A percentile compares a stretch with the other conserved stretches of the same genome.
Conservation (phyloP, 441 rosid species). For the Aleurites moluccanus region DNA sequence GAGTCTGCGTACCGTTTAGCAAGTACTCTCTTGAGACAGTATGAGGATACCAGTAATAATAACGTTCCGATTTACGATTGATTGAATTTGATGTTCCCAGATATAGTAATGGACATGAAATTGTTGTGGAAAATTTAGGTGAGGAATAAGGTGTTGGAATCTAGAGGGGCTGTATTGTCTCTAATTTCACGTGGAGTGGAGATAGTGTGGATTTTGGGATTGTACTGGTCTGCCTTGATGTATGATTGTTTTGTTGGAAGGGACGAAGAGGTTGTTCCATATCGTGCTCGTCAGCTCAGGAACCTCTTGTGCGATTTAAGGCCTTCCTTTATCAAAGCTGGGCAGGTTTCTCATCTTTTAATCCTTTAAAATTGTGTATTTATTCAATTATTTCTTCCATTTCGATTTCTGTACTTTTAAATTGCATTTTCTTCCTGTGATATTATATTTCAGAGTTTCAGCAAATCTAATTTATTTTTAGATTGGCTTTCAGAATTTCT, state of each 20-base stretch:
- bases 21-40: slow-evolving; percentile 93
- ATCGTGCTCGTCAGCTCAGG: slow-evolving; percentile 90
- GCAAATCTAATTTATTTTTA: background rate
- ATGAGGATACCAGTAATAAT: slow-evolving; percentile 34
- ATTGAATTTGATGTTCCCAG: background rate
- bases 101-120: background rate
- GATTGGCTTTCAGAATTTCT: background rate
- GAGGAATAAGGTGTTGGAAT: slow-evolving; percentile 78
- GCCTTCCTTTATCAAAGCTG: slow-evolving; percentile 94
- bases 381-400: background rate
- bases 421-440: background rate
- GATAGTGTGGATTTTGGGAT: slow-evolving; percentile 88
- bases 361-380: background rate
- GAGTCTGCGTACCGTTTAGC: slow-evolving; percentile 95
- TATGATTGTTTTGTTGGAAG: slow-evolving; percentile 88
- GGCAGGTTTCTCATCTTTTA: slow-evolving; percentile 61
- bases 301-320: slow-evolving; percentile 89
- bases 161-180: slow-evolving; percentile 63
- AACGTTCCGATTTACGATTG: background rate
- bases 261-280: slow-evolving; percentile 84
- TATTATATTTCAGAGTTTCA: background rate
- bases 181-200: slow-evolving; percentile 73
- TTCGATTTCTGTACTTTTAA: background rate
- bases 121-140: slow-evolving; percentile 42
- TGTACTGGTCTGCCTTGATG: slow-evolving; percentile 76